These are phyloP conservation scores for Wickerhamomyces rabaulensis DNA, from an alignment of 805 yeast genomes.

Conservation along the genomic window DNA sequence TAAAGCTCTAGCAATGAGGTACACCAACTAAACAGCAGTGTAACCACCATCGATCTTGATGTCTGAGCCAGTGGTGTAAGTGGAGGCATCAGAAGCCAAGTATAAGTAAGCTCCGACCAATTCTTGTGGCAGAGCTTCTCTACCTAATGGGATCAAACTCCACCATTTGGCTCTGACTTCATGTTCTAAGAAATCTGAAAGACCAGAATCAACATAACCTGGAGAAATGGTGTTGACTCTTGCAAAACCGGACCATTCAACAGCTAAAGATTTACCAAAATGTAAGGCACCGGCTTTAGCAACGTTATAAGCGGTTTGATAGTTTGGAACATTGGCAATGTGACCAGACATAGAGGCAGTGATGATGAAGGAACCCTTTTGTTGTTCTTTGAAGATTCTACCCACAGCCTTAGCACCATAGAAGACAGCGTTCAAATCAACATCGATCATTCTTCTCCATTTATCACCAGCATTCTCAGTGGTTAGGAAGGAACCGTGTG, in stretches of 20 bases:
- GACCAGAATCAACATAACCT: slow-evolving; percentile 78
- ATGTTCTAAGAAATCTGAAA: slow-evolving; percentile 43
- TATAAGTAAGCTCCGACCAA: slow-evolving; percentile 76
- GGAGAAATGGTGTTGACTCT: slow-evolving; percentile 80
- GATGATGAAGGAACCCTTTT: slow-evolving; percentile 71
- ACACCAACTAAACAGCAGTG: slow-evolving; percentile 20
- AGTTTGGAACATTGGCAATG: slow-evolving; percentile 81
- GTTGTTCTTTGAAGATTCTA: slow-evolving; percentile 62
- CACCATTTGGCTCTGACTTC: slow-evolving; percentile 46
- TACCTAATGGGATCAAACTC: slow-evolving; percentile 57
- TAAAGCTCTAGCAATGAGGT: not conserved
- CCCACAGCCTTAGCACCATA: slow-evolving; percentile 76
- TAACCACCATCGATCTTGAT: slow-evolving; percentile 79
- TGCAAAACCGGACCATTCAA: slow-evolving; percentile 80
- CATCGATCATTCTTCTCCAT: slow-evolving; percentile 69
- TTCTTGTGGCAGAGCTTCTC: slow-evolving; percentile 71
- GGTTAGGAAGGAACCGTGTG: slow-evolving; percentile 50
- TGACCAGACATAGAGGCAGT: slow-evolving; percentile 91
- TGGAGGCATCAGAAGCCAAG: slow-evolving; percentile 75
- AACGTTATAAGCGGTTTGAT: slow-evolving; percentile 74
- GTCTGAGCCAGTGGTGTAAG: slow-evolving; percentile 77
- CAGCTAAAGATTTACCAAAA: slow-evolving; percentile 37
- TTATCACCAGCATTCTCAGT: slow-evolving; percentile 32
- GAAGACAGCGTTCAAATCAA: slow-evolving; percentile 77
- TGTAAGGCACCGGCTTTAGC: slow-evolving; percentile 21